Evolutionary conservation across 129 eudicot species (phyloP).

Genomic region (Pseudognaphalium luteoalbum): DNA sequence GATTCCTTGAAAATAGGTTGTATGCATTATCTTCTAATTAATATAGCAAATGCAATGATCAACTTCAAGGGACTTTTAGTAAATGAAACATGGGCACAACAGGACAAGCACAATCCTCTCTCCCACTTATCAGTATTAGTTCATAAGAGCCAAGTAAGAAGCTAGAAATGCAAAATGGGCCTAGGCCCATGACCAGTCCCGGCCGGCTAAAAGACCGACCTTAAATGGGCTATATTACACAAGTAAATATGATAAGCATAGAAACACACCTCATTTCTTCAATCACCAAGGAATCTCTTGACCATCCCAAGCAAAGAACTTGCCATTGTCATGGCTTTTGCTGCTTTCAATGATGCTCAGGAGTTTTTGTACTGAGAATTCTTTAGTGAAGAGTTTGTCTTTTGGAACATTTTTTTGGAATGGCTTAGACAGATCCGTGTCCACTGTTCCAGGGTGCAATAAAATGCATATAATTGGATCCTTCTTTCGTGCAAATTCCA

Average conservation of each 20-base stretch:
- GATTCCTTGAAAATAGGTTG: background rate
- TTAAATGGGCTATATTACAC: background rate
- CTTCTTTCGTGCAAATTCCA: constrained; percentile 81
- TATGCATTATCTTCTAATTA: background rate
- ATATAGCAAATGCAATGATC: background rate
- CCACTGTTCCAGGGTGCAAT: constrained; percentile 96
- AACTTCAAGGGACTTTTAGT: background rate
- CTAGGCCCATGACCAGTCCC: background rate
- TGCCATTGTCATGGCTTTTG: constrained; percentile 73
- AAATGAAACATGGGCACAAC: background rate
- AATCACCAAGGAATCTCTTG: constrained; percentile 93
- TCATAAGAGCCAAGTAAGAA: background rate
- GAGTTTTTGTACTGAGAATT: constrained; percentile 79
- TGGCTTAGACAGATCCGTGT: constrained; percentile 87
- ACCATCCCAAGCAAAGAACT: constrained; percentile 98
- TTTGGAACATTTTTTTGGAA: constrained; percentile 84
- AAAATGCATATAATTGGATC: constrained; percentile 81
- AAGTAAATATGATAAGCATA: background rate
- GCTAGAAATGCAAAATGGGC: background rate
- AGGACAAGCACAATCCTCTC: background rate
- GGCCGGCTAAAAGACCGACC: background rate
- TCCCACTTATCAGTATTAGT: background rate
- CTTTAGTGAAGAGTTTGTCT: constrained; percentile 85
- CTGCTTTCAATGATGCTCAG: constrained; percentile 65
- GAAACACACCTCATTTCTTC: background rate